Conservation (phyloP, 306 rosid species). For the Ochetophila trinervis region DNA sequence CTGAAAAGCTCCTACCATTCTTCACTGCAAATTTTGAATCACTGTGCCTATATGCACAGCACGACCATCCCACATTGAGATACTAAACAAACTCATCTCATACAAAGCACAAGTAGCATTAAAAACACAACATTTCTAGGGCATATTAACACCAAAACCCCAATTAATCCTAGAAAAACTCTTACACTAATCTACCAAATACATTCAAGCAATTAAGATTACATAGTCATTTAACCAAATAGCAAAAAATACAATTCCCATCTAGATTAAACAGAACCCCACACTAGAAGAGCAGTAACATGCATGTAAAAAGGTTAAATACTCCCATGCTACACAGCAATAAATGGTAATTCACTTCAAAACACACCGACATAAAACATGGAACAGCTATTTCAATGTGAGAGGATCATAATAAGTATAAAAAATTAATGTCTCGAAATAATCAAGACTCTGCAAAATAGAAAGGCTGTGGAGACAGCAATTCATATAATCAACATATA, state of each 20-base stretch:
- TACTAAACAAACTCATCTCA: conserved; percentile 15
- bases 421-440: neutral
- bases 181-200: neutral
- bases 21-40: conserved; percentile 59
- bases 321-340: neutral
- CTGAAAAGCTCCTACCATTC: conserved; percentile 67
- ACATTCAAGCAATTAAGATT: neutral
- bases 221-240: neutral
- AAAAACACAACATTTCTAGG: neutral
- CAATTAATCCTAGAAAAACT: conserved; percentile 2
- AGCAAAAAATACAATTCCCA: neutral
- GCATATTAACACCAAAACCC: neutral
- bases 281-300: neutral
- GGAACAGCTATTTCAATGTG: neutral
- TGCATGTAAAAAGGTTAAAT: neutral
- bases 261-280: neutral
- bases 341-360: neutral
- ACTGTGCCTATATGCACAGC: conserved; percentile 66
- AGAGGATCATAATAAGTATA: neutral
- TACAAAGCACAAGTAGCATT: neutral
- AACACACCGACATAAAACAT: neutral
- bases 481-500: conserved; percentile 11
- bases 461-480: conserved; percentile 19
- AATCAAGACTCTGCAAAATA: conserved; percentile 13
- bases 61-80: conserved; percentile 25